A percentile compares a stretch with the other conserved stretches of the same genome.
These are phyloP conservation scores for Pisolithus sp. DNA, from an alignment of 768 basidiomycete species.

Conservation along the genomic window DNA sequence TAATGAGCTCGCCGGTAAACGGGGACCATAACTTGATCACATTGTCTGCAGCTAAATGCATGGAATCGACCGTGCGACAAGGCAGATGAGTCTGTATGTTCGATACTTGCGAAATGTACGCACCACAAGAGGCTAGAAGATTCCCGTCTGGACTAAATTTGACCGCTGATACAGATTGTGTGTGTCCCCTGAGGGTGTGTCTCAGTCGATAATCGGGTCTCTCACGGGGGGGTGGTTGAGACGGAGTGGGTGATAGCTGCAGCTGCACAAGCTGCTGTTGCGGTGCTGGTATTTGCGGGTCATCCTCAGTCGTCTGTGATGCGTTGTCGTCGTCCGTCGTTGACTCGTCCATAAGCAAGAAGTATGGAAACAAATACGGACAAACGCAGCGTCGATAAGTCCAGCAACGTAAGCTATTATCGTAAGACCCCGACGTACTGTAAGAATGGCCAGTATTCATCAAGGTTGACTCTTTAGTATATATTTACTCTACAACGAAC, in stretches of 20 bases:
- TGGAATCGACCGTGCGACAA: no score
- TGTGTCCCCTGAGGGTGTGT: constrained; percentile 71
- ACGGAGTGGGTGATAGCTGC: constrained; percentile 26
- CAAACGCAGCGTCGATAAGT: no score
- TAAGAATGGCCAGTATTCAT: no score
- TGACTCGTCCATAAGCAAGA: constrained; percentile 32
- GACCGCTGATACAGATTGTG: constrained; percentile 77
- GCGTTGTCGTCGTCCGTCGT: constrained; percentile 56
- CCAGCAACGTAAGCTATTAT: no score
- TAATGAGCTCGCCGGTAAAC: constrained; percentile 68
- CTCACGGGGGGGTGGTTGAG: constrained; percentile 33
- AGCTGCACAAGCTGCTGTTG: constrained; percentile 28
- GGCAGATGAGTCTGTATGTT: neutral
- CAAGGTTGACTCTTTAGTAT: no score
- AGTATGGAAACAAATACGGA: no score
- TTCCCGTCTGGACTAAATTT: constrained; percentile 90
- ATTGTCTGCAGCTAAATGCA: constrained; percentile 66
- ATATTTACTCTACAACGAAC: no score
- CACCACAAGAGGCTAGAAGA: constrained; percentile 82
- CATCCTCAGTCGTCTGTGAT: constrained; percentile 82
- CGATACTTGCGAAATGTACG: constrained; percentile 18
- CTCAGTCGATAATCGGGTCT: constrained; percentile 64
- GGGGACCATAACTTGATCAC: constrained; percentile 80
- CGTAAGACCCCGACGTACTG: no score
- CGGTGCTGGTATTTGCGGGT: constrained; percentile 62